These are phyloP conservation scores for Candolleomyces eurysporus DNA, from an alignment of 768 basidiomycete species.

Conservation along the genomic window DNA sequence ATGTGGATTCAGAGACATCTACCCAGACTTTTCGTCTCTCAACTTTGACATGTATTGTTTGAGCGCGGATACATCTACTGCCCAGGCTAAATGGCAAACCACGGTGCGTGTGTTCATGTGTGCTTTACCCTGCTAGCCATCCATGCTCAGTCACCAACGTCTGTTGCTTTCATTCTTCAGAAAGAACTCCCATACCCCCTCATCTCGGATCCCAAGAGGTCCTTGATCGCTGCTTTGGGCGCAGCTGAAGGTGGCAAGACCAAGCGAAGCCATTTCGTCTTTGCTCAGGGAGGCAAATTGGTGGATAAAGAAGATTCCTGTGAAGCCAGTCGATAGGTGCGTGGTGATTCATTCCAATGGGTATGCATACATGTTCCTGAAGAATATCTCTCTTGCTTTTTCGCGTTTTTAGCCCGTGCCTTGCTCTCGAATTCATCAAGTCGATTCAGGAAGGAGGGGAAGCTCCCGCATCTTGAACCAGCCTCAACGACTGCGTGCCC, in stretches of 20 bases:
- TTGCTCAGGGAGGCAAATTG: conserved; percentile 88
- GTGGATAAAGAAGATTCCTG: conserved; percentile 81
- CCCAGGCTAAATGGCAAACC: conserved; percentile 82
- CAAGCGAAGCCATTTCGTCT: conserved; percentile 91
- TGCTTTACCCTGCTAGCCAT: neutral
- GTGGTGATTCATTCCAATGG: conserved; percentile 7
- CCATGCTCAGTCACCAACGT: too few relatives aligned
- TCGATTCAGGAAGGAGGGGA: conserved; percentile 18
- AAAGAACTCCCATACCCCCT: conserved; percentile 84
- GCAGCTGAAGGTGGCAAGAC: conserved; percentile 79
- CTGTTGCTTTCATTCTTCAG: conserved; percentile 32
- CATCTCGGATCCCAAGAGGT: conserved; percentile 84
- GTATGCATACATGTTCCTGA: neutral
- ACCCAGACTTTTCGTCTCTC: conserved; percentile 67
- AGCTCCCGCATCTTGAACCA: too few relatives aligned
- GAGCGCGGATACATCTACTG: conserved; percentile 71
- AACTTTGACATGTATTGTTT: conserved; percentile 82
- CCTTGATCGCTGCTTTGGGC: conserved; percentile 78
- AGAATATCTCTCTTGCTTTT: neutral
- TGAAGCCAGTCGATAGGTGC: conserved; percentile 85
- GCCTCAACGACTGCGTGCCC: too few relatives aligned
- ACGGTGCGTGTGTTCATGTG: conserved; percentile 51
- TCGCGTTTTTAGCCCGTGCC: conserved; percentile 43
- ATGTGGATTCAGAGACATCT: conserved; percentile 85
- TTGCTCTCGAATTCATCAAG: conserved; percentile 72